phyloP scores from a whole-genome alignment of 257 asterid species.

The Solanum peruvianum region DNA sequence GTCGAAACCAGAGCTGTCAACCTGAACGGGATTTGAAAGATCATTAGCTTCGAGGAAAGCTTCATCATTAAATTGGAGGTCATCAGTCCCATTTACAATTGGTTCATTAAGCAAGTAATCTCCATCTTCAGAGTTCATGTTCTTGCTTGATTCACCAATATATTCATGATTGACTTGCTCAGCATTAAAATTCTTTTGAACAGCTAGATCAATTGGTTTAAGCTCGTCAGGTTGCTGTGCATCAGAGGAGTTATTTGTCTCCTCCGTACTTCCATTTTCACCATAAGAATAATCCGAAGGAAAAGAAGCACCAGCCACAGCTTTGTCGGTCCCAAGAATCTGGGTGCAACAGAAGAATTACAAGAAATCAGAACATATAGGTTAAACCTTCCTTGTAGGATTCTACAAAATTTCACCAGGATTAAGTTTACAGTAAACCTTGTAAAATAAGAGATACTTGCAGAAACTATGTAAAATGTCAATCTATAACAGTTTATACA shows the following conservation, averaged over 20 bases:
- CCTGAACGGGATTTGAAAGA: conserved; percentile 38
- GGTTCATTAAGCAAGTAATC: conserved; percentile 62
- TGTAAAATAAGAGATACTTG: neutral
- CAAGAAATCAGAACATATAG: neutral
- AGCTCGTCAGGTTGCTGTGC: conserved; percentile 21
- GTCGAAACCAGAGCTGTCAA: conserved; percentile 32
- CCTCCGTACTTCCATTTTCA: conserved; percentile 32
- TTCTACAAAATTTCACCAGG: neutral
- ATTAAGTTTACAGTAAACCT: neutral
- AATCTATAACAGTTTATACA: neutral
- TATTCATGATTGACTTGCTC: conserved; percentile 63
- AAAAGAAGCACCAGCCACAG: conserved; percentile 20
- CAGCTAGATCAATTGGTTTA: conserved; percentile 26
- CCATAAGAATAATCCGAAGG: conserved; percentile 23
- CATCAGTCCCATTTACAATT: conserved; percentile 28
- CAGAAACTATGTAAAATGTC: neutral
- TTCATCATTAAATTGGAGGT: conserved; percentile 35
- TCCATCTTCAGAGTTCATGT: conserved; percentile 23
- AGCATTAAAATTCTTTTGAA: conserved; percentile 19
- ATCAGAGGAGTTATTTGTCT: conserved; percentile 20
- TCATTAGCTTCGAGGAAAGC: conserved; percentile 68
- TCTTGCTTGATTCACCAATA: conserved; percentile 61
- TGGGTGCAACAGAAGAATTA: conserved; percentile 10
- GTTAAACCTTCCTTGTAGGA: neutral
- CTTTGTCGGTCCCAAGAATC: conserved; percentile 57